Evolutionary conservation across 2,329 filamentous ascomycete genomes (phyloP).

Genomic region (Diaporthe sp.): DNA sequence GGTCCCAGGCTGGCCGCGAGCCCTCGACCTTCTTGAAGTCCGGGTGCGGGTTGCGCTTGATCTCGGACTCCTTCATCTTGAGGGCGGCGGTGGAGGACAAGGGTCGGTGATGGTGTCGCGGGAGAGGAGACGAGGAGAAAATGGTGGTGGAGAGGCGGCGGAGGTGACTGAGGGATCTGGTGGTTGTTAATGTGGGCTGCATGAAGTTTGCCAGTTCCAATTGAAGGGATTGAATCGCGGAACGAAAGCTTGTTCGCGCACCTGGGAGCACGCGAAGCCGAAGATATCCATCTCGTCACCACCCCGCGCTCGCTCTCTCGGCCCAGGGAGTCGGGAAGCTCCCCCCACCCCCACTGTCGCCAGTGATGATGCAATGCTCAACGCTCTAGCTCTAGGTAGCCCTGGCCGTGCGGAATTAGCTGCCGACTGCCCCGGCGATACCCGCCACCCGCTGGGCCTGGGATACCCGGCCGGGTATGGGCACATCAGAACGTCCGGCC

Average conservation of each 20-base stretch:
- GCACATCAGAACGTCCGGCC: not conserved
- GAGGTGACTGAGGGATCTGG: slow-evolving; percentile 4
- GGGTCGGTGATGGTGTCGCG: not conserved
- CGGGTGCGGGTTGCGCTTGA: slow-evolving; percentile 76
- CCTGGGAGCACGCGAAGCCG: not conserved
- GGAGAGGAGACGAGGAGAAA: not conserved
- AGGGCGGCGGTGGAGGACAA: slow-evolving; percentile 45
- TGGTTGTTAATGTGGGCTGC: not conserved
- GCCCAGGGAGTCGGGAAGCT: slow-evolving; percentile 25
- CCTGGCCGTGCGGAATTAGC: not conserved
- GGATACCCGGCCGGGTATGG: not conserved
- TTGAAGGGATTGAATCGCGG: not conserved
- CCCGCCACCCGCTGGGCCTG: slow-evolving; percentile 5
- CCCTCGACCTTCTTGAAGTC: slow-evolving; percentile 83
- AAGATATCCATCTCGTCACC: slow-evolving; percentile 28
- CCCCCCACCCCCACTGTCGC: not conserved
- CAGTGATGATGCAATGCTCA: slow-evolving; percentile 33
- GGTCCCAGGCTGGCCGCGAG: slow-evolving; percentile 73
- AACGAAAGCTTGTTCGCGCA: not conserved
- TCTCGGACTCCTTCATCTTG: slow-evolving; percentile 53
- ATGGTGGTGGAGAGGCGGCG: slow-evolving; percentile 1
- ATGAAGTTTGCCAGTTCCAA: slow-evolving; percentile 3
- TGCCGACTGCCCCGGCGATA: not conserved
- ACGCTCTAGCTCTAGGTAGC: not conserved
- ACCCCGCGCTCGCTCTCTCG: not conserved